A percentile compares a stretch with the other conserved stretches of the same genome.
Conservation (phyloP, 345 rosid species). For the Gossypium herbaceum region DNA sequence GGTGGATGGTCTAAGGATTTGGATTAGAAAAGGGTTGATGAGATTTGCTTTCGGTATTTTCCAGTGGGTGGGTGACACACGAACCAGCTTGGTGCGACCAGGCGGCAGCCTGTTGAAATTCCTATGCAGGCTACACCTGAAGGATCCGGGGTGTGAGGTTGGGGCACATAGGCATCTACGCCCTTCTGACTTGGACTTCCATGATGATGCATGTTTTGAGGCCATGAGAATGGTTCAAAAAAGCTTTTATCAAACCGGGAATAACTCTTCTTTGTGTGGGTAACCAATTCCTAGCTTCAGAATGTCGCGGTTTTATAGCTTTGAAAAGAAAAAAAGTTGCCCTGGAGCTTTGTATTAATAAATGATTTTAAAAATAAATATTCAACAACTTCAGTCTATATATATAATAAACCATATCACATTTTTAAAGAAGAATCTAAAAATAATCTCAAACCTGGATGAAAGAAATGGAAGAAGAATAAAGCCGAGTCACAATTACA, state of each 20-base stretch:
- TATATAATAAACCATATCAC: no score
- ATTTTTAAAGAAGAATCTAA: no score
- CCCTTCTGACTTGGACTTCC: not conserved
- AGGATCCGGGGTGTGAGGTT: conserved; percentile 48
- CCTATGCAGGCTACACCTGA: conserved; percentile 46
- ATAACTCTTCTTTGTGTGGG: conserved; percentile 5
- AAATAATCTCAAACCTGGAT: no score
- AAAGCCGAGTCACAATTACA: no score
- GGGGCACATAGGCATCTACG: conserved; percentile 44
- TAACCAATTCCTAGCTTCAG: not conserved
- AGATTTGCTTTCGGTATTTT: conserved; percentile 20
- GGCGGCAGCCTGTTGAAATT: not conserved
- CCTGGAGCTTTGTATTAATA: no score
- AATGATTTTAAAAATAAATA: no score
- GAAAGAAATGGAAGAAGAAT: no score
- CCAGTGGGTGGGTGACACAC: conserved; percentile 7
- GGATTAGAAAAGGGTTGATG: conserved; percentile 30
- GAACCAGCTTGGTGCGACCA: not conserved
- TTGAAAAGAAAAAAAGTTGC: not conserved
- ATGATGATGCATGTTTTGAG: conserved; percentile 12
- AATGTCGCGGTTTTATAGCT: not conserved
- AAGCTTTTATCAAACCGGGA: not conserved
- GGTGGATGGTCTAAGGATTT: conserved; percentile 32
- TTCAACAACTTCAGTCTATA: no score
- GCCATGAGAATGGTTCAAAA: conserved; percentile 26